These are phyloP conservation scores for Auriscalpium microsporum DNA, from an alignment of 768 basidiomycete genomes.

Conservation along the genomic window DNA sequence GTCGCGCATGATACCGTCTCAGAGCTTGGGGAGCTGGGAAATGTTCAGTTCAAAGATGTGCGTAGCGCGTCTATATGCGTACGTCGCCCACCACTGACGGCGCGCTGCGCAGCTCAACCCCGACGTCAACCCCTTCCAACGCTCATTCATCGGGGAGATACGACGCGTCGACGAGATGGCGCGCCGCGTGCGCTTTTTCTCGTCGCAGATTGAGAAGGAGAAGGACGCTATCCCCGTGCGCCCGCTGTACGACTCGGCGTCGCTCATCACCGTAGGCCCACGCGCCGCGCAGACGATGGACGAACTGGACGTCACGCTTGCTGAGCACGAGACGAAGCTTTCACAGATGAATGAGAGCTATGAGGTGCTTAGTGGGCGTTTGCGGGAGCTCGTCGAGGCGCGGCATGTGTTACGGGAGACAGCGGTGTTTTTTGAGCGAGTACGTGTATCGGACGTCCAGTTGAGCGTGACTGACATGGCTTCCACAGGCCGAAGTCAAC, in stretches of 20 bases:
- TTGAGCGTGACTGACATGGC: not conserved
- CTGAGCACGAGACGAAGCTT: constrained; percentile 80
- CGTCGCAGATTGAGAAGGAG: constrained; percentile 77
- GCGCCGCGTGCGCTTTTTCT: constrained; percentile 87
- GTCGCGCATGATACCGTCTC: constrained; percentile 95
- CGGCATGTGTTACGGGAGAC: constrained; percentile 93
- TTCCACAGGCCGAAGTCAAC: constrained; percentile 62
- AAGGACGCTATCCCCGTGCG: constrained; percentile 76
- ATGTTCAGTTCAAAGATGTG: constrained; percentile 97
- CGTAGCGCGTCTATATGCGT: constrained; percentile 20
- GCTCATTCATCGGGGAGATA: constrained; percentile 94
- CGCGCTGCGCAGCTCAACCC: constrained; percentile 68
- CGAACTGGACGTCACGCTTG: constrained; percentile 80
- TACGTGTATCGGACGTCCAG: constrained; percentile 16
- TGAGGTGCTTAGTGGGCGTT: constrained; percentile 77
- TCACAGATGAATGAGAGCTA: constrained; percentile 90
- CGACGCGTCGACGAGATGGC: constrained; percentile 94
- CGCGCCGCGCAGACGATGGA: constrained; percentile 90
- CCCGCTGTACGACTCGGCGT: constrained; percentile 78
- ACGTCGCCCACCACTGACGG: not conserved
- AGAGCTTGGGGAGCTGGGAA: constrained; percentile 89
- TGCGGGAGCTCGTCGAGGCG: constrained; percentile 85
- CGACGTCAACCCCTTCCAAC: constrained; percentile 93
- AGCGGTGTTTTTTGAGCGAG: constrained; percentile 91
- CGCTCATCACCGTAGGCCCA: constrained; percentile 83